Evolutionary conservation across 441 rosid genomes (phyloP).

Genomic region (Brassica balearica): DNA sequence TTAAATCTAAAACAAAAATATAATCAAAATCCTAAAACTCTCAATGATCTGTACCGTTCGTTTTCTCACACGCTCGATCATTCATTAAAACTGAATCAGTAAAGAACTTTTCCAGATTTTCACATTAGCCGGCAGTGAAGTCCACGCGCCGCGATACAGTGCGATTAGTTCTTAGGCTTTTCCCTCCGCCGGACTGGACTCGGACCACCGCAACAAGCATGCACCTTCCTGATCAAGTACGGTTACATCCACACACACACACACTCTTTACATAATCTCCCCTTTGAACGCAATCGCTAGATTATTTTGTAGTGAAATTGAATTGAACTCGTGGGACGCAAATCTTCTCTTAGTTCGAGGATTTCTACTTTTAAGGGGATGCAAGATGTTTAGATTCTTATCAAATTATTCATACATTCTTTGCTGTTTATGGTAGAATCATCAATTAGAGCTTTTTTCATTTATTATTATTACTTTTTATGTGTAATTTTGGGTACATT

Average conservation of each 20-base stretch:
- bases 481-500: neutral
- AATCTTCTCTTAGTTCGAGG: slow-evolving; percentile 15
- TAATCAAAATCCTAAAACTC: neutral
- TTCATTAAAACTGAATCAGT: neutral
- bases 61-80: slow-evolving; percentile 23
- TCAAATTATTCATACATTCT: neutral
- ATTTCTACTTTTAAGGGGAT: slow-evolving; percentile 6
- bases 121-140: slow-evolving; percentile 19
- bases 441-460: slow-evolving; percentile 2
- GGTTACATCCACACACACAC: neutral
- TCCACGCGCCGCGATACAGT: slow-evolving; percentile 22
- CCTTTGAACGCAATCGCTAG: slow-evolving; percentile 26
- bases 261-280: slow-evolving; percentile 10
- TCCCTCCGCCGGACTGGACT: slow-evolving; percentile 18
- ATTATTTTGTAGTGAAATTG: neutral
- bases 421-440: slow-evolving; percentile 25
- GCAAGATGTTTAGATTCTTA: neutral
- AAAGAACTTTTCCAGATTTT: neutral
- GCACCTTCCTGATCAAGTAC: slow-evolving; percentile 24
- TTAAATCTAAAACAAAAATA: neutral
- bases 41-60: slow-evolving; percentile 20
- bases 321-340: neutral
- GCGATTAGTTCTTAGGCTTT: slow-evolving; percentile 8
- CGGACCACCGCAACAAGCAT: slow-evolving; percentile 33
- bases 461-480: neutral